Evolutionary conservation across 495 filamentous ascomycete genomes (phyloP).

Genomic region (Aspergillus olivimuriae): DNA sequence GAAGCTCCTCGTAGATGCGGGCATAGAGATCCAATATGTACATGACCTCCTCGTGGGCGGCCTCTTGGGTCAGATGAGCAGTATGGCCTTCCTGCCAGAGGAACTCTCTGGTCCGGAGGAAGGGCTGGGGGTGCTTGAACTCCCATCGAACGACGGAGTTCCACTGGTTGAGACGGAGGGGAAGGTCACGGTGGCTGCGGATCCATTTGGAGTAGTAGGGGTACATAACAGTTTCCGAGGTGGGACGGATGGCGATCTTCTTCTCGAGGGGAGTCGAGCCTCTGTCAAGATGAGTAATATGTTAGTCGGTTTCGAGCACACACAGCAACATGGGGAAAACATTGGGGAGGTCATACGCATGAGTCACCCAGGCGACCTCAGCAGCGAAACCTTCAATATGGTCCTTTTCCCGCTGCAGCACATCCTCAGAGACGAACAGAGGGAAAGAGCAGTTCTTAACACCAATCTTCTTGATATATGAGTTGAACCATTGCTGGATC

Average conservation of each 20-base stretch:
- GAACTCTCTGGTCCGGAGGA: constrained; percentile 89
- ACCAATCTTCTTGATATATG: constrained; percentile 76
- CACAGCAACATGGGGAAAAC: constrained; percentile 2
- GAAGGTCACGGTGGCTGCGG: constrained; percentile 86
- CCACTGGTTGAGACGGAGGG: constrained; percentile 93
- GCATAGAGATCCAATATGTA: constrained; percentile 93
- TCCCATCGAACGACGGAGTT: constrained; percentile 98
- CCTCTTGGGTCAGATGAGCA: constrained; percentile 74
- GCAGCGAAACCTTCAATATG: constrained; percentile 97
- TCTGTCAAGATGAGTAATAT: constrained; percentile 12
- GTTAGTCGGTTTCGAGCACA: constrained; percentile 20
- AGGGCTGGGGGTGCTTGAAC: constrained; percentile 94
- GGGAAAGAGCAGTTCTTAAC: constrained; percentile 96
- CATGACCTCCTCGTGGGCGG: constrained; percentile 75
- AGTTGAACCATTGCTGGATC: constrained; percentile 85
- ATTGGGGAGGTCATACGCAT: constrained; percentile 56
- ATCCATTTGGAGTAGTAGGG: constrained; percentile 97
- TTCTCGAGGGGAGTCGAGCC: constrained; percentile 88
- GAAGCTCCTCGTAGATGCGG: constrained; percentile 81
- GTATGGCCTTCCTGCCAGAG: constrained; percentile 99
- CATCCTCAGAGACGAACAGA: constrained; percentile 85
- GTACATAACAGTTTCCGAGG: constrained; percentile 92
- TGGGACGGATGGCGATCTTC: constrained; percentile 92
- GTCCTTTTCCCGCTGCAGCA: constrained; percentile 88
- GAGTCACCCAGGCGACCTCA: constrained; percentile 97